These are phyloP conservation scores for Hypomyces rosellus DNA, from an alignment of 2,329 filamentous ascomycete genomes.

Conservation along the genomic window DNA sequence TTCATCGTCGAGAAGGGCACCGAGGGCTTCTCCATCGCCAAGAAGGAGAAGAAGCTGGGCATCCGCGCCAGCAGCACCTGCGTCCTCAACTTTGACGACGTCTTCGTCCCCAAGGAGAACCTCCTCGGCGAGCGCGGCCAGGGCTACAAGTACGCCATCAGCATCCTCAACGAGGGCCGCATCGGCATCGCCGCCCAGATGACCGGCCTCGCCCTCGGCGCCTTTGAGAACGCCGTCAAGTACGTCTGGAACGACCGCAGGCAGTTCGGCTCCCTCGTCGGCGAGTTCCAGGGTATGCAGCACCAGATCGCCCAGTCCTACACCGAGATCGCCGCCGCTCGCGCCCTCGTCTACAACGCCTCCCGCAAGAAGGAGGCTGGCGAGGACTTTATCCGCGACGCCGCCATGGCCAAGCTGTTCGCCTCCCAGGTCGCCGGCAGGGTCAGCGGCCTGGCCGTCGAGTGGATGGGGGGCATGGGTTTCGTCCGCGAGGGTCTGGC, in stretches of 20 bases:
- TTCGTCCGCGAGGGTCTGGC: slow-evolving; percentile 94
- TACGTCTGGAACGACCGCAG: slow-evolving; percentile 98
- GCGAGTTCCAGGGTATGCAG: slow-evolving; percentile 99
- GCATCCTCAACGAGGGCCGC: slow-evolving; percentile 87
- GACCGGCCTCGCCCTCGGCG: slow-evolving; percentile 90
- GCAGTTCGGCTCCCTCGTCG: slow-evolving; percentile 90
- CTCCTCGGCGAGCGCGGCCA: slow-evolving; percentile 82
- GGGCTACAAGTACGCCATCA: slow-evolving; percentile 97
- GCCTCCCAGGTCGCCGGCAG: slow-evolving; percentile 86
- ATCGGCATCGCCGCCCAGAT: slow-evolving; percentile 98
- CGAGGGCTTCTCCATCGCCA: slow-evolving; percentile 87
- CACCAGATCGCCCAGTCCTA: slow-evolving; percentile 96
- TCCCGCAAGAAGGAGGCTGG: slow-evolving; percentile 97
- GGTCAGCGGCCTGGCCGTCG: slow-evolving; percentile 79
- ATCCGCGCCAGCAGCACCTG: slow-evolving; percentile 95
- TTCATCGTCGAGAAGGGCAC: slow-evolving; percentile 90
- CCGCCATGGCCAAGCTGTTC: slow-evolving; percentile 97
- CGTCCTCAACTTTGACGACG: slow-evolving; percentile 95
- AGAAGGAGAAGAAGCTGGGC: slow-evolving; percentile 99
- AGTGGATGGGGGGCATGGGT: slow-evolving; percentile 99
- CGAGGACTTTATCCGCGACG: slow-evolving; percentile 89
- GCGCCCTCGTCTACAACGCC: slow-evolving; percentile 91
- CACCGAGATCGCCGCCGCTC: slow-evolving; percentile 85
- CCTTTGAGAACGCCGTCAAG: slow-evolving; percentile 85
- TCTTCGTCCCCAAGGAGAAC: slow-evolving; percentile 81